Conservation (phyloP, 345 rosid genomes). For the Limnanthes douglasii region DNA sequence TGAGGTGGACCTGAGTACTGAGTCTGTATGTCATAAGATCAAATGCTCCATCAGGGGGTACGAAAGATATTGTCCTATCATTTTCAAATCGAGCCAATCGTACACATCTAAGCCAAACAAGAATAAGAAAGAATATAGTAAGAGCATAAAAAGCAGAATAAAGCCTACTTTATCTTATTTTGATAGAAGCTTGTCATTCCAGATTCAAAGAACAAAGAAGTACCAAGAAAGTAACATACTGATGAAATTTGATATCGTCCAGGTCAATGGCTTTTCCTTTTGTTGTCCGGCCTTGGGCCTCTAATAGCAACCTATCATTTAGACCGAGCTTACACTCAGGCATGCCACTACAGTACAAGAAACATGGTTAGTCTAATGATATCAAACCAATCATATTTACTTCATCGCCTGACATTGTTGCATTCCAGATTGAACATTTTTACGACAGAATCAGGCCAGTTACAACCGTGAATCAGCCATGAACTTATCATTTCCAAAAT, state of each 20-base stretch:
- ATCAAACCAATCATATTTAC: too few species aligned
- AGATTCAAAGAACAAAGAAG: not conserved
- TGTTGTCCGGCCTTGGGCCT: conserved; percentile 66
- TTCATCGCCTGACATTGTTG: too few species aligned
- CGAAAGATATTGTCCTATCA: conserved; percentile 62
- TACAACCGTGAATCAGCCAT: too few species aligned
- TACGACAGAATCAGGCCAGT: too few species aligned
- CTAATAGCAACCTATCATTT: conserved; percentile 64
- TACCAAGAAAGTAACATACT: conserved; percentile 28
- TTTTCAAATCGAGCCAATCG: conserved; percentile 73
- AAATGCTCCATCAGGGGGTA: conserved; percentile 72
- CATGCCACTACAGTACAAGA: conserved; percentile 48
- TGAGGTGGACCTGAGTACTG: conserved; percentile 44
- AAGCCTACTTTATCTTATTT: too few species aligned
- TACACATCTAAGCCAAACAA: conserved; percentile 36
- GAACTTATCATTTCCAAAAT: too few species aligned
- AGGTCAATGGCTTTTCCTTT: conserved; percentile 76
- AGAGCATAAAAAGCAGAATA: too few species aligned
- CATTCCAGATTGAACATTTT: too few species aligned
- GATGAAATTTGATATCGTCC: conserved; percentile 77
- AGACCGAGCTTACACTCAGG: conserved; percentile 79
- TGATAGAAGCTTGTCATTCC: conserved; percentile 1
- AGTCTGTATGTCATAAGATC: conserved; percentile 74
- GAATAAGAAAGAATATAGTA: too few species aligned
- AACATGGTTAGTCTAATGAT: too few species aligned